These are phyloP conservation scores for Hyaloscypha bicolor DNA, from an alignment of 495 filamentous ascomycete genomes.

Conservation along the genomic window DNA sequence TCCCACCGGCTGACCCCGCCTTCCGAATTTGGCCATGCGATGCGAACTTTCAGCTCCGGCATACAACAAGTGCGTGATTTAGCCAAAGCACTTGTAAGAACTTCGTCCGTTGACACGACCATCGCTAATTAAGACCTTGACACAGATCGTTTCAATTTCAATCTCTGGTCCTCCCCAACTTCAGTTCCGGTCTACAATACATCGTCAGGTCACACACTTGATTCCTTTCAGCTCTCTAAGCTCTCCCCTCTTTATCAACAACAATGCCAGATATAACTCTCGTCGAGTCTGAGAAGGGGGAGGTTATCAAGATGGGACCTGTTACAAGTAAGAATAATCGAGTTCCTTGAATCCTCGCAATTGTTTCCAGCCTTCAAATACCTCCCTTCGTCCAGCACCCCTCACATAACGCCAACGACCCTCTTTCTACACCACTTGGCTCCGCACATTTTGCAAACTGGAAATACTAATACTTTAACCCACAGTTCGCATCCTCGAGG, in stretches of 20 bases:
- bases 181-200: not conserved
- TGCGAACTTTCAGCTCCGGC: not conserved
- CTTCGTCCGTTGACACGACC: not conserved
- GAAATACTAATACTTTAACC: constrained; percentile 5
- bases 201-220: not conserved
- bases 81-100: not conserved
- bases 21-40: not conserved
- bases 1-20: not conserved
- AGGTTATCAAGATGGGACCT: not conserved
- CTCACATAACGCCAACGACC: not conserved
- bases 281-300: not conserved
- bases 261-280: not conserved
- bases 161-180: not conserved
- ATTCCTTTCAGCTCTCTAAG: not conserved
- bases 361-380: not conserved
- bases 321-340: not conserved
- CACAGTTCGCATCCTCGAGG: constrained; percentile 49
- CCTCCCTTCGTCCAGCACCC: not conserved
- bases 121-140: not conserved
- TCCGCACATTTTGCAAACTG: too few relatives aligned
- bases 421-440: not conserved
- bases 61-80: not conserved
- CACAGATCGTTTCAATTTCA: not conserved
- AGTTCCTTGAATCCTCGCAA: not conserved
- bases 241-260: not conserved